phyloP scores from a whole-genome alignment of 2,329 filamentous ascomycete species.

The Akanthomyces dipterigenus region DNA sequence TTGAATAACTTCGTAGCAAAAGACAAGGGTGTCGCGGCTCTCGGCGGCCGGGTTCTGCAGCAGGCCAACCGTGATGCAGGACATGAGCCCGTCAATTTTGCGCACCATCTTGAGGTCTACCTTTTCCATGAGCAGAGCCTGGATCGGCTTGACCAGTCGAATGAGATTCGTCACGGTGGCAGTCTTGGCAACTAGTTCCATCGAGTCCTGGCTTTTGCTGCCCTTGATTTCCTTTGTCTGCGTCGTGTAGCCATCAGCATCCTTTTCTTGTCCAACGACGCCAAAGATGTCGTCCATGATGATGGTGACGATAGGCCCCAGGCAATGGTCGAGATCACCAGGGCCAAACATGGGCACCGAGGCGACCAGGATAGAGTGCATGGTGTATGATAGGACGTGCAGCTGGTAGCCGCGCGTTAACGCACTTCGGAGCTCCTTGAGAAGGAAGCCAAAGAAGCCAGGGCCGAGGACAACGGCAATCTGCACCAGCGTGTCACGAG shows the following conservation, averaged over 20 bases:
- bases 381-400: slow-evolving; percentile 89
- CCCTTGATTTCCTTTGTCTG: slow-evolving; percentile 98
- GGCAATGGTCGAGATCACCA: slow-evolving; percentile 84
- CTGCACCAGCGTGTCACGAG: slow-evolving; percentile 78
- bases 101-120: slow-evolving; percentile 75
- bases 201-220: slow-evolving; percentile 96
- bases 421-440: slow-evolving; percentile 81
- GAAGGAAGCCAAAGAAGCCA: slow-evolving; percentile 80
- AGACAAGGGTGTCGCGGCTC: slow-evolving; percentile 77
- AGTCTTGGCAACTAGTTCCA: slow-evolving; percentile 83
- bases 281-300: slow-evolving; percentile 99
- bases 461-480: slow-evolving; percentile 77
- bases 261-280: slow-evolving; percentile 86
- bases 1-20: slow-evolving; percentile 91
- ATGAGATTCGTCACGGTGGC: slow-evolving; percentile 69
- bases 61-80: slow-evolving; percentile 75
- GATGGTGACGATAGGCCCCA: slow-evolving; percentile 69
- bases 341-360: slow-evolving; percentile 66
- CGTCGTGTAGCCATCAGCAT: slow-evolving; percentile 89
- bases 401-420: slow-evolving; percentile 84
- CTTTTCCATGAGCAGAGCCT: slow-evolving; percentile 72
- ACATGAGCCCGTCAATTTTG: slow-evolving; percentile 85
- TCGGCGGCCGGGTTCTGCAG: slow-evolving; percentile 73
- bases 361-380: slow-evolving; percentile 82
- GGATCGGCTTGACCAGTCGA: slow-evolving; percentile 70